Evolutionary conservation across 192 early-diverging fungal species (phyloP).

Genomic region (Coemansia sp.): DNA sequence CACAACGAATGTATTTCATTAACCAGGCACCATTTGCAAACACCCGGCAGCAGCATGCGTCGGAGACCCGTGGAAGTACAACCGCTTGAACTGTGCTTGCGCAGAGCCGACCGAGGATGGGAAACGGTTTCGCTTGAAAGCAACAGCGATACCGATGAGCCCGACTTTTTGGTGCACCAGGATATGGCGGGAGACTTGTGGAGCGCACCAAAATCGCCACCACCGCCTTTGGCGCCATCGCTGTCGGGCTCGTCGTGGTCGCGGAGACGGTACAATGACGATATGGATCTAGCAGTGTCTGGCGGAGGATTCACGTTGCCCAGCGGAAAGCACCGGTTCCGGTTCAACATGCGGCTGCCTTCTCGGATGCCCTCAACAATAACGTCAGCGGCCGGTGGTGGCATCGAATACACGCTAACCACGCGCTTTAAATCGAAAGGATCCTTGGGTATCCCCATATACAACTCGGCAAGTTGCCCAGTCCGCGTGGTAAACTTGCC

Average conservation of each 20-base stretch:
- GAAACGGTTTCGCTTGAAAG: constrained; percentile 15
- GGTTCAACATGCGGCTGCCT: constrained; percentile 36
- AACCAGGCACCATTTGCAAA: constrained; percentile 14
- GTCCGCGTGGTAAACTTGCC: constrained; percentile 43
- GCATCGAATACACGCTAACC: constrained; percentile 35
- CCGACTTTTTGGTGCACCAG: not conserved
- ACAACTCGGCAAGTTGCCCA: constrained; percentile 10
- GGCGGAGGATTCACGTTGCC: constrained; percentile 21
- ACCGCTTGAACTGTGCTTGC: not conserved
- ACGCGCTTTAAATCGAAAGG: constrained; percentile 20
- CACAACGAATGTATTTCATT: constrained; percentile 21
- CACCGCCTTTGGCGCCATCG: constrained; percentile 5
- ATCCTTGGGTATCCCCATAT: not conserved
- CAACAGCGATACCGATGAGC: constrained; percentile 9
- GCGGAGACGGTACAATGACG: not conserved
- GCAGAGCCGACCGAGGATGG: constrained; percentile 5
- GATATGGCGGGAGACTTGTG: not conserved
- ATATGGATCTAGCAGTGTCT: not conserved
- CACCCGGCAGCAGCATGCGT: not conserved
- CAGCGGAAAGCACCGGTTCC: constrained; percentile 26
- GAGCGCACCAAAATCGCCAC: constrained; percentile 11
- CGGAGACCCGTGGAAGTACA: not conserved
- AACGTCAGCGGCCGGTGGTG: constrained; percentile 35
- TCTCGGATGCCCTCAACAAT: constrained; percentile 41
- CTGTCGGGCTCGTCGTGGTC: not conserved